Percentiles rank a stretch among this genome's conserved stretches.
phyloP scores from a whole-genome alignment of 257 asterid genomes.

The Solanum bulbocastanum region DNA sequence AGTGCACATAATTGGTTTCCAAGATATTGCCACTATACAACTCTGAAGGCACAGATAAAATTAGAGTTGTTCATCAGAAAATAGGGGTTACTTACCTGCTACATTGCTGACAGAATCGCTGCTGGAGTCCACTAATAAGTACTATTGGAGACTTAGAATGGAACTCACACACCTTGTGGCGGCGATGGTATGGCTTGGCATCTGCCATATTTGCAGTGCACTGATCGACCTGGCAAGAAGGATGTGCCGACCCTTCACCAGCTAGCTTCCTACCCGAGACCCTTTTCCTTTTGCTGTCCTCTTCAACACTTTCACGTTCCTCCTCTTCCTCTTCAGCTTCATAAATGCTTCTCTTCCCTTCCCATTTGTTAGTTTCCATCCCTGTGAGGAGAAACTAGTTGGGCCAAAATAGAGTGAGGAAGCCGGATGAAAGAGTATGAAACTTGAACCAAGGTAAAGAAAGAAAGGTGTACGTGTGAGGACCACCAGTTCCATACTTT shows the following conservation, averaged over 20 bases:
- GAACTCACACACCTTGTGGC: conserved; percentile 75
- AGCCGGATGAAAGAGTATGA: conserved; percentile 19
- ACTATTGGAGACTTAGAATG: conserved; percentile 78
- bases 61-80: not conserved
- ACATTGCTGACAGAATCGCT: conserved; percentile 98
- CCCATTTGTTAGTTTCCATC: conserved; percentile 55
- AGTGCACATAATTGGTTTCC: not conserved
- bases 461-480: conserved; percentile 35
- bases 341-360: conserved; percentile 40
- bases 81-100: conserved; percentile 54
- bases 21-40: not conserved
- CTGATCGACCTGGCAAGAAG: conserved; percentile 59
- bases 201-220: conserved; percentile 53
- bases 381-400: conserved; percentile 5
- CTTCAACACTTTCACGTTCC: conserved; percentile 35
- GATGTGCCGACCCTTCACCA: conserved; percentile 34
- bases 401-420: conserved; percentile 17
- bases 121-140: conserved; percentile 36
- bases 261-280: conserved; percentile 29
- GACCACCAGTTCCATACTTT: conserved; percentile 64
- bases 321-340: conserved; percentile 44
- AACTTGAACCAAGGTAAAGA: not conserved
- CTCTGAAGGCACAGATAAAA: not conserved
- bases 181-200: conserved; percentile 70
- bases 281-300: conserved; percentile 46